Evolutionary conservation across 1,284 basidiomycete species (phyloP).

Genomic region (Leccinum griseonigrum): DNA sequence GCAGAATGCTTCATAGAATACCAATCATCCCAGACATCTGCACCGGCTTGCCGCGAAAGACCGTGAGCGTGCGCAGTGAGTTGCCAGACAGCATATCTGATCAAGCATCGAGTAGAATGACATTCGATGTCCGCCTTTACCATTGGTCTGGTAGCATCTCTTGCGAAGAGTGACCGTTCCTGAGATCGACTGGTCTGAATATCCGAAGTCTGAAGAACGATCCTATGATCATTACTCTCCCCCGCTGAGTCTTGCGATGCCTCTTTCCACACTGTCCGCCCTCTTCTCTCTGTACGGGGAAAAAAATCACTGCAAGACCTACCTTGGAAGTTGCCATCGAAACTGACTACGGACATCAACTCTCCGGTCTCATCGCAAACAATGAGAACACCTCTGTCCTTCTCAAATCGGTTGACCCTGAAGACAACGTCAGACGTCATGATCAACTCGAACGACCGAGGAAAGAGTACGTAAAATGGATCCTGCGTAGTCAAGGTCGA

Average conservation of each 20-base stretch:
- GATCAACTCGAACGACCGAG: neutral
- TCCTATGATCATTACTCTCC: neutral
- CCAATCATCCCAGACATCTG: neutral
- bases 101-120: neutral
- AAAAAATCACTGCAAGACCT: neutral
- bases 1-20: neutral
- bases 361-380: neutral
- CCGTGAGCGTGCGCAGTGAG: neutral
- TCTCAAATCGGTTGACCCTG: neutral
- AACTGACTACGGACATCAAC: neutral
- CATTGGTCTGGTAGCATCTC: neutral
- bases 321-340: neutral
- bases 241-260: neutral
- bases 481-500: neutral
- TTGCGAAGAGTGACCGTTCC: neutral
- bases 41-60: neutral
- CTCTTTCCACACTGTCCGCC: neutral
- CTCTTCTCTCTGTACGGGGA: neutral
- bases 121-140: neutral
- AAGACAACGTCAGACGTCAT: neutral
- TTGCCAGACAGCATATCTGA: neutral
- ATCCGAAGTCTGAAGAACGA: neutral
- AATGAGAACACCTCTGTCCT: neutral
- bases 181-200: neutral
- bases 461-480: neutral